Base-by-base conservation (phyloP, 2,329 filamentous ascomycete genomes). In the Pyrenophora tritici-repentis region DNA sequence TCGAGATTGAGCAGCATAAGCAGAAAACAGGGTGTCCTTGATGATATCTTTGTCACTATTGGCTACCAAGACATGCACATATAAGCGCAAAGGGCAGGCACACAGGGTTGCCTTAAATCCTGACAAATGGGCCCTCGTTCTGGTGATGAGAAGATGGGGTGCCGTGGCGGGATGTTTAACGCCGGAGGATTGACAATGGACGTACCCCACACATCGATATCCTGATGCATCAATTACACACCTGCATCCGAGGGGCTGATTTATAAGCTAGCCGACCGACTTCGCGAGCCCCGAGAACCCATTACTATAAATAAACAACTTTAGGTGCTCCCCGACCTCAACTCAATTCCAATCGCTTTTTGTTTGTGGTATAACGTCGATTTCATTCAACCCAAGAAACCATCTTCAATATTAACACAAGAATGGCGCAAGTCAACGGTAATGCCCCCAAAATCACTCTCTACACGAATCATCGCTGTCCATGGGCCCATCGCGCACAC, bases 401-500 rank as follows among this genome's bases (percentile, higher is more conserved):
- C 40, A 37, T 32, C 37, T 16, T 38, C n/a, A 7, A 22, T 16
- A 29, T 16, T 48, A 42, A 36, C 32, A 50, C 39, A 8, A 41
- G 24, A 18, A 68, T 67, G 62, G 64, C 61, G 36, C 55, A 58
- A 36, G 33, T 58, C 33, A 65, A 65, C 42, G 66, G 62, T 34
- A 55, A 63, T 31, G 48, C 63, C 5, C 73, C 74, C 22, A 83
- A 83, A 59, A 84, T 89, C 70, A 86, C 77, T 26, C 77, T 90
- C 35, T 91, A 91, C 75, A 90, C 87, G 41, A 87, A 86, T 76
- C 85, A 85, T 61, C 43, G 60, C 42, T 91, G 88, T 70, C 88
- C 88, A 17, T 91, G 83, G 72, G 89, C 88, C 13, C 89, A 93
- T 67, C 86, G 90, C 31, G 88, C 84, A 1, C 86, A 91, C 62